Evolutionary conservation across 1,139 yeast species (phyloP).

Genomic region (Geotrichum reessii): DNA sequence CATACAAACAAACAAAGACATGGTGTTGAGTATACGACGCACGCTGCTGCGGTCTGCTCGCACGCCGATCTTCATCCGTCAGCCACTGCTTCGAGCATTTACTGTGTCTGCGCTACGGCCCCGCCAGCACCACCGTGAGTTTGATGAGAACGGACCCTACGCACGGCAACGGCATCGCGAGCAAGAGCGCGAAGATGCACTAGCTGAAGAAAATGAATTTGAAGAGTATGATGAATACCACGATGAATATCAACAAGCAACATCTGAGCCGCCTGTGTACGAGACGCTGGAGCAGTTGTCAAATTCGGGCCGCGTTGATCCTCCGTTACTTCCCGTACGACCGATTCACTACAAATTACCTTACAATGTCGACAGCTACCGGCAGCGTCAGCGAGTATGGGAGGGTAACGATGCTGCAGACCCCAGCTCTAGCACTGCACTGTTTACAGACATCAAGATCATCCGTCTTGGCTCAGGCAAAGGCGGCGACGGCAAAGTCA

Average conservation of each 20-base stretch:
- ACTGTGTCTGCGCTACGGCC: not conserved
- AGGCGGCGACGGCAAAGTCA: constrained; percentile 86
- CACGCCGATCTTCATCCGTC: not conserved
- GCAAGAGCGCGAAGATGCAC: constrained; percentile 1
- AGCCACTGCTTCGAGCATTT: constrained; percentile 1
- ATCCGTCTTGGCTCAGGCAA: constrained; percentile 67
- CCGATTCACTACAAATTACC: constrained; percentile 26
- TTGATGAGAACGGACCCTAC: constrained; percentile 14
- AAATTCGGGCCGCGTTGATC: constrained; percentile 16
- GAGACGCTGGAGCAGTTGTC: constrained; percentile 8
- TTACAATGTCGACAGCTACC: constrained; percentile 28
- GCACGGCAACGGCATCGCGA: constrained; percentile 1
- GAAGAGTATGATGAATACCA: not conserved
- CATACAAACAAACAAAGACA: not conserved
- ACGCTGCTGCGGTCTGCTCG: not conserved
- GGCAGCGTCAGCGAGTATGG: constrained; percentile 24
- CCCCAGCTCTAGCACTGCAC: constrained; percentile 6
- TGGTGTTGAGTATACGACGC: not conserved
- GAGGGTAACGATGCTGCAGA: constrained; percentile 20
- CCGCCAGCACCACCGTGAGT: constrained; percentile 17
- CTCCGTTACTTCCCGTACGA: constrained; percentile 21
- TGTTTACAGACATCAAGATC: constrained; percentile 58
- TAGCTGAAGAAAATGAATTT: not conserved
- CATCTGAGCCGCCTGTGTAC: not conserved
- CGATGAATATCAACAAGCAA: not conserved